Percentiles rank a stretch among this genome's conserved stretches.
phyloP scores from a whole-genome alignment of 2,329 filamentous ascomycete species.

The Falciphora oryzae region DNA sequence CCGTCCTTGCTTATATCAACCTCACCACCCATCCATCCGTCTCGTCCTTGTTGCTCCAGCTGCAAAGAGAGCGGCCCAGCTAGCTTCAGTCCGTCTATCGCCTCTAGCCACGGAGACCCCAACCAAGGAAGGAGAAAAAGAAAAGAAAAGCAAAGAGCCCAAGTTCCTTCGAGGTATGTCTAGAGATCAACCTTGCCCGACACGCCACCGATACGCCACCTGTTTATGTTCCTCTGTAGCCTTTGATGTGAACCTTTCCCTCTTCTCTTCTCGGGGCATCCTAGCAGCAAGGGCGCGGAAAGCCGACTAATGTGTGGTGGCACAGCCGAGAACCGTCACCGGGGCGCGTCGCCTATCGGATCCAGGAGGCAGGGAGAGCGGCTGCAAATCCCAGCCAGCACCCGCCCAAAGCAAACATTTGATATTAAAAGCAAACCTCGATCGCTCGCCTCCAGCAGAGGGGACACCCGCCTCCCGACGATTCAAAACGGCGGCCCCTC shows the following conservation, averaged over 20 bases:
- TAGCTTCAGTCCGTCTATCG: too few species aligned
- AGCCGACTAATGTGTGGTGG: not conserved
- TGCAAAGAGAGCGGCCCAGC: not conserved
- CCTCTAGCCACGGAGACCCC: not conserved
- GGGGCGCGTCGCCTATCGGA: not conserved
- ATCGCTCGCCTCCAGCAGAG: not conserved
- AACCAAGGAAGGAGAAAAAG: not conserved
- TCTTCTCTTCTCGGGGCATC: not conserved
- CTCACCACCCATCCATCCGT: not conserved
- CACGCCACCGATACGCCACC: too few species aligned
- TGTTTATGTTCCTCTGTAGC: too few species aligned
- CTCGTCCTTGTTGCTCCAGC: not conserved
- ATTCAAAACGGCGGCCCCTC: not conserved
- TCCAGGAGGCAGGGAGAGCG: not conserved
- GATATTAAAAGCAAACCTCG: not conserved
- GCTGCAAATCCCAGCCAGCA: not conserved
- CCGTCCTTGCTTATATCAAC: not conserved
- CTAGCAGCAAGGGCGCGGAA: not conserved
- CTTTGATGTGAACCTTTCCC: too few species aligned
- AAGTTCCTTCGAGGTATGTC: not conserved
- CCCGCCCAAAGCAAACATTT: not conserved
- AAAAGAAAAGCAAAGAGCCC: not conserved
- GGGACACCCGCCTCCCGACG: not conserved
- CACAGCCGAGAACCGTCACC: not conserved
- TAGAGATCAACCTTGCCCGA: not conserved